Percentiles rank a stretch among this genome's conserved stretches.
These are phyloP conservation scores for Cryptococcus jaspeensis DNA, from an alignment of 1,284 basidiomycete species.

Conservation along the genomic window DNA sequence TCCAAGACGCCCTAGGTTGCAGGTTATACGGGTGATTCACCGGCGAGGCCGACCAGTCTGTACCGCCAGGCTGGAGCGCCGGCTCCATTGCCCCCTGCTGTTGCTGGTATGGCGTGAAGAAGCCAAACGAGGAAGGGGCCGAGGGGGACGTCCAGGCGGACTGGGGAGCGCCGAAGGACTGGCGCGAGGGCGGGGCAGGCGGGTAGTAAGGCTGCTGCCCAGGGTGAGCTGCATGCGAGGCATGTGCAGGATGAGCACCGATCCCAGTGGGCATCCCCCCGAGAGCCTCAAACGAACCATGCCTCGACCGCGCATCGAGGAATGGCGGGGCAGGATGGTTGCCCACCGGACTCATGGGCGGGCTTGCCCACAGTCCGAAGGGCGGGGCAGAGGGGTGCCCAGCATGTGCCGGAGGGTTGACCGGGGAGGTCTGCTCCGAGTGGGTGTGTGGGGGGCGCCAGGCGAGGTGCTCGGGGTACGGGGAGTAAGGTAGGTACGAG, in stretches of 20 bases:
- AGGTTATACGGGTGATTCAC: background rate
- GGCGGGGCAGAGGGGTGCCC: conserved; percentile 7
- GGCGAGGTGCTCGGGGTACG: conserved; percentile 4
- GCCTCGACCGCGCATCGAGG: conserved; percentile 7
- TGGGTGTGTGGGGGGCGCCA: conserved; percentile 4
- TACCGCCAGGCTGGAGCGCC: background rate
- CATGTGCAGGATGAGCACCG: background rate
- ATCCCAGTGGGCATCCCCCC: background rate
- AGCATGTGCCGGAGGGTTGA: conserved; percentile 4
- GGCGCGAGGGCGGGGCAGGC: too few relatives aligned
- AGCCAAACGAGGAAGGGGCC: conserved; percentile 12
- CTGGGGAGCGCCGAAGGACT: conserved; percentile 6
- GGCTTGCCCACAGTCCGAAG: conserved; percentile 22
- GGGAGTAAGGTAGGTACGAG: conserved; percentile 10
- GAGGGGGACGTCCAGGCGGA: conserved; percentile 18
- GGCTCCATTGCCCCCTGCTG: conserved; percentile 13
- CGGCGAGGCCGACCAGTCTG: conserved; percentile 12
- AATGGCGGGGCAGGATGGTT: conserved; percentile 6
- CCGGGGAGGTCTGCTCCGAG: conserved; percentile 18
- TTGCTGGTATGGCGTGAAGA: conserved; percentile 16
- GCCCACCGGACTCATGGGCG: conserved; percentile 25
- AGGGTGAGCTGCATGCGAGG: background rate
- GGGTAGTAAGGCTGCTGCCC: background rate
- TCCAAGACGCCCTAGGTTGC: conserved; percentile 16
- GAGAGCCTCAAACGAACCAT: conserved; percentile 15